Conservation (phyloP, 2,329 filamentous ascomycete genomes). For the Sordariomycetes sp. region DNA sequence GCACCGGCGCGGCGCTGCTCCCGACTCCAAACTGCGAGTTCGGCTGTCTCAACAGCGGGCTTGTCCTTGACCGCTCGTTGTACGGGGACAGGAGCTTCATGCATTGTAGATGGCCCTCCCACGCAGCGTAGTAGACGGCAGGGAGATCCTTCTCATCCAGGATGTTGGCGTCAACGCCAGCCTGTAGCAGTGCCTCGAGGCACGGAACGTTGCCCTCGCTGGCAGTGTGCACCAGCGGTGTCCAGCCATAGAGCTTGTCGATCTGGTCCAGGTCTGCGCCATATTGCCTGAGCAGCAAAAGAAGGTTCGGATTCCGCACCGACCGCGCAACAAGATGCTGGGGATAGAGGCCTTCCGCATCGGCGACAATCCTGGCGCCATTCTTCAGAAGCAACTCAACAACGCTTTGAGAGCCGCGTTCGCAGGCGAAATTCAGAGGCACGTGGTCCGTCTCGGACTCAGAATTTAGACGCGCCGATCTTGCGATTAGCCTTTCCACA, state of each 20-base stretch:
- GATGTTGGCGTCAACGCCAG: slow-evolving; percentile 67
- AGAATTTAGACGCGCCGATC: slow-evolving; percentile 77
- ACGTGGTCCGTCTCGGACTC: slow-evolving; percentile 83
- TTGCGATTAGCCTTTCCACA: slow-evolving; percentile 65
- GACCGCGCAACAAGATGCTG: slow-evolving; percentile 92
- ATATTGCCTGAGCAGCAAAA: slow-evolving; percentile 72
- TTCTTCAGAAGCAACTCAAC: slow-evolving; percentile 76
- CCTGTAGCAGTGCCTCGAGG: slow-evolving; percentile 68
- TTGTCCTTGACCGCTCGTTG: slow-evolving; percentile 31
- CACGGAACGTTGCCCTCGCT: slow-evolving; percentile 92
- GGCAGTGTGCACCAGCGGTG: slow-evolving; percentile 87
- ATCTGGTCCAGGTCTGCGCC: slow-evolving; percentile 85
- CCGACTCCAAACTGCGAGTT: slow-evolving; percentile 25
- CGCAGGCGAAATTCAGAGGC: slow-evolving; percentile 87
- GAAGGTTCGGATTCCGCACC: slow-evolving; percentile 67
- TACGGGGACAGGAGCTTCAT: slow-evolving; percentile 73
- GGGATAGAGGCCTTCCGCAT: slow-evolving; percentile 93
- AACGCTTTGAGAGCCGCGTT: slow-evolving; percentile 78
- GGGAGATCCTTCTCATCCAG: slow-evolving; percentile 87
- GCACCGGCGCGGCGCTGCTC: slow-evolving; percentile 39
- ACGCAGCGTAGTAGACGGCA: slow-evolving; percentile 96
- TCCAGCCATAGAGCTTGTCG: slow-evolving; percentile 97
- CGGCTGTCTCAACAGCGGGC: slow-evolving; percentile 31
- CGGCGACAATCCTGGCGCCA: slow-evolving; percentile 73
- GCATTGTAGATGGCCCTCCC: slow-evolving; percentile 92